These are phyloP conservation scores for Suillus fuscotomentosus DNA, from an alignment of 768 basidiomycete genomes.

Conservation along the genomic window DNA sequence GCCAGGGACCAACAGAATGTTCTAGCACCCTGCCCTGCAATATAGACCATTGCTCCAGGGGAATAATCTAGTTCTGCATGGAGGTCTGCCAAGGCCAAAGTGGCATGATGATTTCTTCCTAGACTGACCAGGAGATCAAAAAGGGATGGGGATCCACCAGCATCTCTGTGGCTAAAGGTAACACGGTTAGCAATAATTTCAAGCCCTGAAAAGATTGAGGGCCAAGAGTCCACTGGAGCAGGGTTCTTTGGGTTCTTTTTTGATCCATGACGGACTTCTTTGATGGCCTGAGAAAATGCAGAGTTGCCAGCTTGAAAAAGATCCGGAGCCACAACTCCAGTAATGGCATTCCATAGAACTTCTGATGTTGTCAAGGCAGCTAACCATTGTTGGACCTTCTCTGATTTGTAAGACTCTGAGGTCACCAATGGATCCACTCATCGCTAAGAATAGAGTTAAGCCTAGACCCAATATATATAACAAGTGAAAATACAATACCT, in stretches of 20 bases:
- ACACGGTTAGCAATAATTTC: constrained; percentile 1
- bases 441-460: no score
- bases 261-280: no score
- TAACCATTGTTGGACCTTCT: no score
- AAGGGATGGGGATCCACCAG: not conserved
- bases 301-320: not conserved
- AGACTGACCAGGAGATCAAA: constrained; percentile 8
- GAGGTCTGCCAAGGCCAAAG: not conserved
- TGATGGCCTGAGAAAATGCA: no score
- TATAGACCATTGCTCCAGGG: constrained; percentile 3
- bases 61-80: not conserved
- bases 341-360: no score
- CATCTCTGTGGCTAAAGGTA: not conserved
- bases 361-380: not conserved
- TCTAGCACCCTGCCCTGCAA: not conserved
- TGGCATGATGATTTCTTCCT: not conserved
- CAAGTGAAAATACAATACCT: no score
- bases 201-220: not conserved
- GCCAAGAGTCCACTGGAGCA: not conserved
- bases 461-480: no score
- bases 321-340: no score
- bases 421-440: no score
- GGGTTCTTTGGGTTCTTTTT: not conserved
- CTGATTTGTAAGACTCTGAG: no score
- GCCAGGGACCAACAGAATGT: not conserved